Percentiles rank a stretch among this genome's conserved stretches.
Conservation (phyloP, 495 filamentous ascomycete genomes). For the Astrocystis sublimbata region DNA sequence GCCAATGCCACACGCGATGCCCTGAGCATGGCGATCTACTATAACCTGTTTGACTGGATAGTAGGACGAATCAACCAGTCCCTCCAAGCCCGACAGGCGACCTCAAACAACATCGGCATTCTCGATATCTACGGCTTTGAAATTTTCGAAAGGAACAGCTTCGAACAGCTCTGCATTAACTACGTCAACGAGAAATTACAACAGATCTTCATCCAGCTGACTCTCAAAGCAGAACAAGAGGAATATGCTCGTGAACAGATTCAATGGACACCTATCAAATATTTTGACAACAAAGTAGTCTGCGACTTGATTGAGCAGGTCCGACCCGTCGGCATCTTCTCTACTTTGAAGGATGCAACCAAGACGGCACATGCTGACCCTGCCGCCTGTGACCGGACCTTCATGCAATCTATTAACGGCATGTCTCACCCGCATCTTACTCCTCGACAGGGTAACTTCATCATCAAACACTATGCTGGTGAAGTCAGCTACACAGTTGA, state of each 20-base stretch:
- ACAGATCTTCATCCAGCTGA: conserved; percentile 99
- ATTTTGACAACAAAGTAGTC: conserved; percentile 99
- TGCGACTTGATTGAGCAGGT: conserved; percentile 96
- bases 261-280: conserved; percentile 98
- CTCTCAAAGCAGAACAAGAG: conserved; percentile 94
- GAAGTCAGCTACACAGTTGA: conserved; percentile 95
- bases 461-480: conserved; percentile 98
- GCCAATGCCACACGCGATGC: conserved; percentile 94
- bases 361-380: conserved; percentile 96
- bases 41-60: conserved; percentile 99
- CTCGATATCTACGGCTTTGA: conserved; percentile 99
- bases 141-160: conserved; percentile 98
- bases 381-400: conserved; percentile 89
- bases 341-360: conserved; percentile 95
- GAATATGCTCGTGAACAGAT: conserved; percentile 97
- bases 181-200: conserved; percentile 99
- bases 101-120: conserved; percentile 89
- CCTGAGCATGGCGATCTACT: conserved; percentile 90
- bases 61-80: conserved; percentile 90
- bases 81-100: conserved; percentile 71
- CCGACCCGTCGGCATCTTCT: conserved; percentile 90
- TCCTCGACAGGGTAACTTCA: conserved; percentile 90
- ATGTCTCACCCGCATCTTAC: conserved; percentile 91
- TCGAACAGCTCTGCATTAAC: conserved; percentile 99
- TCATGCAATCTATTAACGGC: conserved; percentile 87